phyloP scores from a whole-genome alignment of 1,139 yeast species.

The Candida sanyaensis region DNA sequence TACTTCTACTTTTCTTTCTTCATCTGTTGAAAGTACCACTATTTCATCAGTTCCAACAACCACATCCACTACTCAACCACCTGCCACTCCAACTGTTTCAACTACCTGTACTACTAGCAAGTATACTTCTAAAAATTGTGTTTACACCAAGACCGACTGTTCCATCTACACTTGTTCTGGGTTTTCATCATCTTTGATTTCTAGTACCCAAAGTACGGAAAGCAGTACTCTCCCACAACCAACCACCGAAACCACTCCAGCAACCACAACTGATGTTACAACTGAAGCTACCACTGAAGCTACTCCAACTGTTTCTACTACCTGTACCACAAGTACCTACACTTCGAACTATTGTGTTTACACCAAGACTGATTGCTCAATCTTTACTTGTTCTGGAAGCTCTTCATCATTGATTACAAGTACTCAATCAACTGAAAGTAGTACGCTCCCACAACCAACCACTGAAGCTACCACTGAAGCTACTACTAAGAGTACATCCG shows the following conservation, averaged over 20 bases:
- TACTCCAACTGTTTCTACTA: not conserved
- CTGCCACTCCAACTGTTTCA: not conserved
- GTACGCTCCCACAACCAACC: not conserved
- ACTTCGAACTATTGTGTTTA: not conserved
- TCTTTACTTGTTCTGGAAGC: not conserved
- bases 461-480: too few species aligned
- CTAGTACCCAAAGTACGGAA: not conserved
- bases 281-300: too few species aligned
- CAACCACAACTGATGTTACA: not conserved
- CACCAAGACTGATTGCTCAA: not conserved
- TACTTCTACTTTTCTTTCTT: not conserved
- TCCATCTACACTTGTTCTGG: slow-evolving; percentile 1
- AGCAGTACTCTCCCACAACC: not conserved
- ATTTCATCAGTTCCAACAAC: slow-evolving; percentile 5
- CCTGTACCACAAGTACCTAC: not conserved
- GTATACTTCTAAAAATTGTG: not conserved
- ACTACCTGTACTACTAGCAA: not conserved
- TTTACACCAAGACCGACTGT: not conserved
- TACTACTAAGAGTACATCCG: not conserved
- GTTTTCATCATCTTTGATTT: not conserved
- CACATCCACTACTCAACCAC: slow-evolving; percentile 16
- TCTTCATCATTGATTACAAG: not conserved
- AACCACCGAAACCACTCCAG: not conserved
- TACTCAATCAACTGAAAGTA: not conserved
- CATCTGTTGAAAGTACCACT: slow-evolving; percentile 15